phyloP scores from a whole-genome alignment of 495 filamentous ascomycete species.

The Evernia prunastri region DNA sequence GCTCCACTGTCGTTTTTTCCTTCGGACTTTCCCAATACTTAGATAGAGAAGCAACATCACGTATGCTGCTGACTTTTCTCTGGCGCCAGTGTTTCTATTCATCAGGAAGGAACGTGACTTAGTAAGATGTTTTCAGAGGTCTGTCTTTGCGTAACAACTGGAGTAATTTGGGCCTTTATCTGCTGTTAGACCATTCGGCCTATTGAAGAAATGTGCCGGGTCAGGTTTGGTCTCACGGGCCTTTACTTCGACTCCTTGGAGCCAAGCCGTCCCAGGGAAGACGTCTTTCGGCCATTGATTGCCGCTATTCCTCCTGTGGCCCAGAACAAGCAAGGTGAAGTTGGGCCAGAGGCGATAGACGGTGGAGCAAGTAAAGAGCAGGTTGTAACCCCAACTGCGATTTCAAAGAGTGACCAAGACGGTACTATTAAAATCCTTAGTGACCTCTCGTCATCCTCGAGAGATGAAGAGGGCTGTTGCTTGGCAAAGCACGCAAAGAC shows the following conservation, averaged over 20 bases:
- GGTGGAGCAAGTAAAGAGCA: neutral
- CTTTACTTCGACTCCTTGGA: constrained; percentile 18
- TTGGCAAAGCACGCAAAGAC: neutral
- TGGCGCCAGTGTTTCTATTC: neutral
- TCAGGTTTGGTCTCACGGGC: constrained; percentile 15
- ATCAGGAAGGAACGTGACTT: neutral
- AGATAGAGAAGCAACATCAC: neutral
- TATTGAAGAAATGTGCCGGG: constrained; percentile 14
- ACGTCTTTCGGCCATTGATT: constrained; percentile 6
- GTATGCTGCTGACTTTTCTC: neutral
- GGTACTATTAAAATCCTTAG: neutral
- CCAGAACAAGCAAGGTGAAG: neutral
- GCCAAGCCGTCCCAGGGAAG: constrained; percentile 9
- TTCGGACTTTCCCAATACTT: neutral
- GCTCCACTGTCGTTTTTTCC: neutral
- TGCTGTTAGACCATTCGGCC: neutral
- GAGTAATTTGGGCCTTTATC: neutral
- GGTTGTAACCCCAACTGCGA: neutral
- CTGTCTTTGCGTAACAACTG: constrained; percentile 5
- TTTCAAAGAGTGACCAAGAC: neutral
- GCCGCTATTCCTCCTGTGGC: constrained; percentile 1
- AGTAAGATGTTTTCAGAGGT: neutral
- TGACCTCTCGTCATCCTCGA: constrained; percentile 3
- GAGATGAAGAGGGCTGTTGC: neutral
- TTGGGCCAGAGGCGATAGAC: neutral